These are phyloP conservation scores for Gastrodia elata DNA, from an alignment of 106 monocot genomes.

Conservation along the genomic window DNA sequence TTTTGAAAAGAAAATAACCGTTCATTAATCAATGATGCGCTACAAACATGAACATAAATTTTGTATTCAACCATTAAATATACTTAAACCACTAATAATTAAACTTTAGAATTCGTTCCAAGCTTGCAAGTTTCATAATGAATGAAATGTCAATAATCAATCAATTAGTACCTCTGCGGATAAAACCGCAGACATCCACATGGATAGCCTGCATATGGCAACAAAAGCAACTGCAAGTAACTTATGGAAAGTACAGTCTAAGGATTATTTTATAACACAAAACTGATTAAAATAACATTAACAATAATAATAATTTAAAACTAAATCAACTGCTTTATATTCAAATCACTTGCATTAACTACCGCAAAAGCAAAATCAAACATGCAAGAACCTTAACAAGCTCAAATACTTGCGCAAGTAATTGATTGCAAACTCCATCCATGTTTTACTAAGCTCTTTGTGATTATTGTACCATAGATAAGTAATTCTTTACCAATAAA, in stretches of 20 bases:
- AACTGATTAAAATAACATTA: background rate
- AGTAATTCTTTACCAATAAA: background rate
- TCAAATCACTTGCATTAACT: background rate
- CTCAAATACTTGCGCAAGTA: background rate
- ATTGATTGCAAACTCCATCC: background rate
- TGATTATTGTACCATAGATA: background rate
- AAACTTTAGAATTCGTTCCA: background rate
- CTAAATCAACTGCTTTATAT: background rate
- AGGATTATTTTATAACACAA: background rate
- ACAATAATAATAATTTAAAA: background rate
- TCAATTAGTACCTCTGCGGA: background rate
- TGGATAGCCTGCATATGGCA: background rate
- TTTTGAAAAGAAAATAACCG: background rate
- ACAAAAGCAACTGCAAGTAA: background rate
- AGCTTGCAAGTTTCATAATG: background rate
- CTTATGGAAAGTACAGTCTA: background rate
- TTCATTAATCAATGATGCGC: background rate
- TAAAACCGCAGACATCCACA: background rate
- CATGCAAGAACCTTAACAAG: background rate
- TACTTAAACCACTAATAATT: background rate
- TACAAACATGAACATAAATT: background rate
- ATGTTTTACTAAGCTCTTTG: background rate
- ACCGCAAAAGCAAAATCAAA: background rate
- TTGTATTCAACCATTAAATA: background rate
- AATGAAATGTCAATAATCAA: background rate